phyloP scores from a whole-genome alignment of 768 basidiomycete genomes.

The Suillus hirtellus region DNA sequence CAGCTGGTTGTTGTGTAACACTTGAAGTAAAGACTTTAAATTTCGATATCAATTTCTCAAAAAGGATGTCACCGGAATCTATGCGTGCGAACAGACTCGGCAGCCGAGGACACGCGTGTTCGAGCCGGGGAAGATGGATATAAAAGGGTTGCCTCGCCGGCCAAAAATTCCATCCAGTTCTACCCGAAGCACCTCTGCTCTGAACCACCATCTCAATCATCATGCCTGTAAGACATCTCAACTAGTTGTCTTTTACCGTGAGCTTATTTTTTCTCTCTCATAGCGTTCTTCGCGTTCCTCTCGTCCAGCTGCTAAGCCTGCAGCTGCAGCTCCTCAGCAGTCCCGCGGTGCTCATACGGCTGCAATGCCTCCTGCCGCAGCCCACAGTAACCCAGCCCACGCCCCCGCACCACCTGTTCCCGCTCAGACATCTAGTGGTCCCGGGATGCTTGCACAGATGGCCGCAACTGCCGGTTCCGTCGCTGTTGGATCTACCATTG shows the following conservation, averaged over 20 bases:
- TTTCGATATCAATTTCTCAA: constrained; percentile 6
- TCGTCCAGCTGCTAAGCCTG: constrained; percentile 55
- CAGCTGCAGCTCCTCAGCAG: constrained; percentile 52
- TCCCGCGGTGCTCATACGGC: constrained; percentile 50
- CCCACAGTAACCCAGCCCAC: constrained; percentile 44
- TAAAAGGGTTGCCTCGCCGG: constrained; percentile 20
- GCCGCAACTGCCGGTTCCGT: constrained; percentile 90
- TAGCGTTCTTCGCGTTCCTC: constrained; percentile 82
- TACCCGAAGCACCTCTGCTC: constrained; percentile 14
- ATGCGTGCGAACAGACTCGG: constrained; percentile 1
- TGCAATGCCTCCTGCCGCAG: constrained; percentile 42
- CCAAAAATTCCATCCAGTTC: constrained; percentile 19
- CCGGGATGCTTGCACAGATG: constrained; percentile 82
- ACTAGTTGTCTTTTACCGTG: constrained; percentile 1
- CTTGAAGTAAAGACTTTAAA: constrained; percentile 5
- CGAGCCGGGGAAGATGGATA: constrained; percentile 13
- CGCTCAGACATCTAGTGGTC: constrained; percentile 44
- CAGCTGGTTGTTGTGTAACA: not conserved
- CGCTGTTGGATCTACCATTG: constrained; percentile 83
- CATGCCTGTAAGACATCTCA: constrained; percentile 50
- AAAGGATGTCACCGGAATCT: constrained; percentile 16
- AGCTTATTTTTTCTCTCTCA: not conserved
- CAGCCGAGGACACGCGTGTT: constrained; percentile 18
- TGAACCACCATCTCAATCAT: constrained; percentile 21
- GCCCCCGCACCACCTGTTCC: constrained; percentile 42